Evolutionary conservation across 257 asterid species (phyloP).

Genomic region (Nicotiana paniculata): DNA sequence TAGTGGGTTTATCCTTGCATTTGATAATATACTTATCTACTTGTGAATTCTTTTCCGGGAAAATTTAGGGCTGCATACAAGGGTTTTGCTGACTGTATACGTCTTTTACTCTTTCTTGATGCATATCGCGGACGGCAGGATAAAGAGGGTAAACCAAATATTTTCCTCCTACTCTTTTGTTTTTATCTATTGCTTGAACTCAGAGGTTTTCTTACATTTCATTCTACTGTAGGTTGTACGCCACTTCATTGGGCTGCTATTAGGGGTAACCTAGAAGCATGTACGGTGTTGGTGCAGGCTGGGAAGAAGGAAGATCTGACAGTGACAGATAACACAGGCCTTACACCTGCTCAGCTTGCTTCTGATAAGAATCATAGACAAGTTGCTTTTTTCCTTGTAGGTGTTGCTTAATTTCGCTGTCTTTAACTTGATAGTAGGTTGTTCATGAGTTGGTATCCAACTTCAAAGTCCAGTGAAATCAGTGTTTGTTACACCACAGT

Average conservation of each 20-base stretch:
- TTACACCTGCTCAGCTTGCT: slow-evolving; percentile 98
- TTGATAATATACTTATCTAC: slow-evolving; percentile 9
- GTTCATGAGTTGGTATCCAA: neutral
- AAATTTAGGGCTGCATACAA: slow-evolving; percentile 94
- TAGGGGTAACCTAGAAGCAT: slow-evolving; percentile 92
- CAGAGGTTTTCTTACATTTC: neutral
- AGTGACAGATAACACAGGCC: slow-evolving; percentile 80
- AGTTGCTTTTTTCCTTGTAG: slow-evolving; percentile 98
- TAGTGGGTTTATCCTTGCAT: neutral
- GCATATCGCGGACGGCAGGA: slow-evolving; percentile 92
- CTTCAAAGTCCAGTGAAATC: neutral
- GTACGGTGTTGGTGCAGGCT: slow-evolving; percentile 97
- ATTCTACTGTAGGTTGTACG: slow-evolving; percentile 66
- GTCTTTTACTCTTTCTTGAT: slow-evolving; percentile 83
- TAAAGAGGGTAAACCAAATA: slow-evolving; percentile 59
- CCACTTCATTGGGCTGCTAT: slow-evolving; percentile 99
- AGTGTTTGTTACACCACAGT: neutral
- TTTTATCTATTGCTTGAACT: neutral
- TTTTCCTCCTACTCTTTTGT: neutral
- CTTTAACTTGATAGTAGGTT: neutral
- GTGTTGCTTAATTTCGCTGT: slow-evolving; percentile 31
- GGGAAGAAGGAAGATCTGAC: slow-evolving; percentile 94
- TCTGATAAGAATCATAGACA: slow-evolving; percentile 91
- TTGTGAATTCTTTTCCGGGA: slow-evolving; percentile 14
- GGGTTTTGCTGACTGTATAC: slow-evolving; percentile 95